These are phyloP conservation scores for Cyberlindnera samutprakarnensis DNA, from an alignment of 805 yeast genomes.

Conservation along the genomic window DNA sequence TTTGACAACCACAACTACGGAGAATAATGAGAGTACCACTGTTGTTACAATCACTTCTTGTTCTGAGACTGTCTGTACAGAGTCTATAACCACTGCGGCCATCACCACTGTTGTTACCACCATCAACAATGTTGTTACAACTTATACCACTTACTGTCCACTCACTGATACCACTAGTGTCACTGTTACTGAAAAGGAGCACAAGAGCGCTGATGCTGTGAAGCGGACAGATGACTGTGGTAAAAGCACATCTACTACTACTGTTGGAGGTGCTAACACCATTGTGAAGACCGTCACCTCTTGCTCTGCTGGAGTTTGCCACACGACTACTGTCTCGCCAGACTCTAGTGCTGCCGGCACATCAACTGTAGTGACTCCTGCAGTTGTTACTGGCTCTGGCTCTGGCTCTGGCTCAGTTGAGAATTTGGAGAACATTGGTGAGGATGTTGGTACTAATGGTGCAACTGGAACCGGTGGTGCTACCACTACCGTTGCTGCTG, in stretches of 20 bases:
- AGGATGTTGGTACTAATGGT: too few relatives aligned
- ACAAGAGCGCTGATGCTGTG: background rate
- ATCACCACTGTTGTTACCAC: slow-evolving; percentile 11
- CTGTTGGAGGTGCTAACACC: background rate
- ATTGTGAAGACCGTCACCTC: background rate
- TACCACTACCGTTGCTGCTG: background rate
- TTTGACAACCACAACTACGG: slow-evolving; percentile 17
- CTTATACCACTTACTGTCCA: slow-evolving; percentile 8
- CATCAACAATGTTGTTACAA: slow-evolving; percentile 1
- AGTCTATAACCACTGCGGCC: slow-evolving; percentile 9
- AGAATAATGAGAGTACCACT: slow-evolving; percentile 7
- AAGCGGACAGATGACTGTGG: background rate
- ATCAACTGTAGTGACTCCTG: too few relatives aligned
- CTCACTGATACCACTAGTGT: background rate
- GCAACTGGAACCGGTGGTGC: background rate
- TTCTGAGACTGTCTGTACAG: slow-evolving; percentile 6
- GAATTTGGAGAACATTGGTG: too few relatives aligned
- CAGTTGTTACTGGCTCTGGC: too few relatives aligned
- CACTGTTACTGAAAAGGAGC: background rate
- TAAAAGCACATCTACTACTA: background rate
- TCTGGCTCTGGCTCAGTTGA: too few relatives aligned
- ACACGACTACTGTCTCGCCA: too few relatives aligned
- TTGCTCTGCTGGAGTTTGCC: background rate
- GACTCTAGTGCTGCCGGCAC: background rate
- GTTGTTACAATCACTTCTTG: slow-evolving; percentile 10